Evolutionary conservation across 2,329 filamentous ascomycete species (phyloP), one percentile per base, ranked within the genome.

Genomic region (Cytospora chrysosperma): DNA sequence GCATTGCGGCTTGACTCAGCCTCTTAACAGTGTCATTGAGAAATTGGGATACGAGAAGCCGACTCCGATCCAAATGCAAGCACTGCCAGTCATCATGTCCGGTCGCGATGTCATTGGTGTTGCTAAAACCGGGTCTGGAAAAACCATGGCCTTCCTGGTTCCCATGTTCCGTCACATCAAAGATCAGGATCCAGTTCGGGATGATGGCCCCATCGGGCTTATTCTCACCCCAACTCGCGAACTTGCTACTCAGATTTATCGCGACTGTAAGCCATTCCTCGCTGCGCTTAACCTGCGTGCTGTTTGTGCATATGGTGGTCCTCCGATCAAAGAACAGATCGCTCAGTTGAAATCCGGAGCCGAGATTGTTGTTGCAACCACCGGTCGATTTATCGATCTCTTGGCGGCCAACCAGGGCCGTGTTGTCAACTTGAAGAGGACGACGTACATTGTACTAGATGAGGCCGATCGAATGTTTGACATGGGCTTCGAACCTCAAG

Each of bases 391-490:
- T 83, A 97, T 99, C 71, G 95, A 99, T 80, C 85, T 99, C 21
- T 81, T 99, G 34, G 92, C 93, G 49, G 93, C 93, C 58, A 99
- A 98, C 73, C 89, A 91, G 68, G 94, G 94, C n/a, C 87, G 93
- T 67, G 93, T 98, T 12, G 96, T 94, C 15, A 98, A 96, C 72
- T 82, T 99, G 62, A 88, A 85, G 69, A 86, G 95, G 67, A 92
- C 97, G 15, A 95, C 92, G 0, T 99, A 98, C 74, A 88, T 97
- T 27, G 95, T 99, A 13, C 85, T 99, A 47, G 95, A 99, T 73
- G 95, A 99, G 78, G 95, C 95, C 55, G 95, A 99, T 76, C 90
- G 95, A 67, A 98, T 99, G 95, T 97, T 98, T 74, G 95, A 99
- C 75, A 98, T 99, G 95, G 95, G 95, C 17, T 99, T 99, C 72